Conservation (phyloP, 805 yeast genomes). For the Nakazawaea wyomingensis region DNA sequence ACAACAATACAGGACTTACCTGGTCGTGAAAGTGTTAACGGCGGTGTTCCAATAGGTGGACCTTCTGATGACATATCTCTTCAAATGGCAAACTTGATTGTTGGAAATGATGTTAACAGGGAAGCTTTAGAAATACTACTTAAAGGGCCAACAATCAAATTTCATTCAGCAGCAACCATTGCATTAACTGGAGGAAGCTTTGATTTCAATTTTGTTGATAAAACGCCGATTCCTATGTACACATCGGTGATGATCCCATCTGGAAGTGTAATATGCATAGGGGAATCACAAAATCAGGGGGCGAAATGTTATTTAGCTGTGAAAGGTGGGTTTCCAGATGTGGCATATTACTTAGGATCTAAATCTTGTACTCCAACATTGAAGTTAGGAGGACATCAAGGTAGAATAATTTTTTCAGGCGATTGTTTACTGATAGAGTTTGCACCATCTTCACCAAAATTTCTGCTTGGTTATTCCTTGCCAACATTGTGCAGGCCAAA, state of each 20-base stretch:
- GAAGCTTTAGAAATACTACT: conserved; percentile 23
- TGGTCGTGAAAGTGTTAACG: conserved; percentile 21
- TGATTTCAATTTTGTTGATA: conserved; percentile 15
- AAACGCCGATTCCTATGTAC: conserved; percentile 18
- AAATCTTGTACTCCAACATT: conserved; percentile 25
- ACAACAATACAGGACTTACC: conserved; percentile 48
- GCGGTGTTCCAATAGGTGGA: conserved; percentile 25
- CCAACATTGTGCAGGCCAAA: conserved; percentile 18
- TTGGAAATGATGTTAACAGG: conserved; percentile 18
- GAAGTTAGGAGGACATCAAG: conserved; percentile 26
- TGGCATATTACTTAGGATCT: conserved; percentile 25
- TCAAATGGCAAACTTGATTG: conserved; percentile 23
- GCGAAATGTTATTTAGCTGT: conserved; percentile 23
- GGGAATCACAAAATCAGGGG: conserved; percentile 16
- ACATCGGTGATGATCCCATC: conserved; percentile 19
- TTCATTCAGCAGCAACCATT: conserved; percentile 20
- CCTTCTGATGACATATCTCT: conserved; percentile 24
- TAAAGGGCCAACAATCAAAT: conserved; percentile 23
- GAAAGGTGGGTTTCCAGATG: conserved; percentile 27
- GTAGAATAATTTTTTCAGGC: conserved; percentile 24
- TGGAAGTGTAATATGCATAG: conserved; percentile 20
- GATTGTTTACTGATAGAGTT: conserved; percentile 21
- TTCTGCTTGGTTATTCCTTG: conserved; percentile 15
- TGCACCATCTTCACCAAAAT: conserved; percentile 1
- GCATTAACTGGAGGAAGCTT: conserved; percentile 23